Conservation (phyloP, 352 stramenopile species). For the Phytopythium ostracodes region DNA sequence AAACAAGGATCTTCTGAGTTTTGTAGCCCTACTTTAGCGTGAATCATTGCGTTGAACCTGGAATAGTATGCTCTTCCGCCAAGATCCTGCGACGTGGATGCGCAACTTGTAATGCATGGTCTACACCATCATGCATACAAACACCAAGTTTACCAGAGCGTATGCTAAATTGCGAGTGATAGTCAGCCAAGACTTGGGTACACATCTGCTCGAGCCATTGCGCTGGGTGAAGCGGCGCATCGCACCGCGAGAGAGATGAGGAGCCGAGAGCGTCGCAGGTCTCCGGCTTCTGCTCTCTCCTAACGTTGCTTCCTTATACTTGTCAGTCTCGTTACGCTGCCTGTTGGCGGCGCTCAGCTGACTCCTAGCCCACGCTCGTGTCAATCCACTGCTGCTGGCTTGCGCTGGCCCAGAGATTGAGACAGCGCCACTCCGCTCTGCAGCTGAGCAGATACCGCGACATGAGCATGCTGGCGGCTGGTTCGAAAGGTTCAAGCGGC, state of each 20-base stretch:
- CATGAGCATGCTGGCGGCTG: not conserved
- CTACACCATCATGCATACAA: not conserved
- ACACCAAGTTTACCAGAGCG: not conserved
- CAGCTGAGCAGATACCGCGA: conserved; percentile 3
- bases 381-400: not conserved
- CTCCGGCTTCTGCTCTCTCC: not conserved
- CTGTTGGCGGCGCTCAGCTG: not conserved
- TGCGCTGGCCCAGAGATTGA: not conserved
- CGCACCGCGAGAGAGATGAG: not conserved
- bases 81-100: conserved; percentile 4
- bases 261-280: not conserved
- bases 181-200: not conserved
- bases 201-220: too few species aligned
- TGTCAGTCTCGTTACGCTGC: too few species aligned
- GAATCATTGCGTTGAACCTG: not conserved
- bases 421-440: not conserved
- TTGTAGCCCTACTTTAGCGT: not conserved
- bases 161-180: not conserved
- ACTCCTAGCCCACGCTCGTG: not conserved
- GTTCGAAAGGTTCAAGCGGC: not conserved
- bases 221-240: not conserved
- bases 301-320: too few species aligned
- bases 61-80: not conserved
- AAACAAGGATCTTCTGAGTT: not conserved
- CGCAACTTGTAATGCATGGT: not conserved